Base-by-base conservation (phyloP, 306 rosid genomes). In the Lathyrus oleraceus region DNA sequence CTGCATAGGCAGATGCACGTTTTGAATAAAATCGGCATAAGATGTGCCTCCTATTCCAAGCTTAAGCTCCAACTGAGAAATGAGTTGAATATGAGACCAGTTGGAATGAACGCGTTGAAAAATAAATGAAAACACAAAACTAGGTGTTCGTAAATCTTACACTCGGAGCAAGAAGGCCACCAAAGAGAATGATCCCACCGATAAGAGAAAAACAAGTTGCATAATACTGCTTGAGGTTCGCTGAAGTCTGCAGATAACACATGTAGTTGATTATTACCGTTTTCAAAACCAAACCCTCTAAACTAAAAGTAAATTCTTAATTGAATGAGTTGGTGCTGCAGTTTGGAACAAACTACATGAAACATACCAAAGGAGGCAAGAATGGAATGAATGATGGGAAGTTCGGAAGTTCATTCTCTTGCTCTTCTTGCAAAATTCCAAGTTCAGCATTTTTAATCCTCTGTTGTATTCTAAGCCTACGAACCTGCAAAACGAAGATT, bases 41-140 rank as follows among this genome's bases (percentile, higher is more conserved):
- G 98, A 92, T 58, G 98, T 92, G 78, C 98, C 98, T 59, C 98
- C 98, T 20, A 93, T 36, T 73, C 98, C 98, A 78, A 93, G 86
- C 83, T 84, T 93, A 66, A 93, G 92, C 88, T 93, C 98, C 87
- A 93, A 81, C 98, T 93, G 86, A 66, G 48, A 81, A 66, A 76
- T 20, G 20, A 52, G 54, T 38, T 14, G 25, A 63, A 35, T 70
- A 61, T 60, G 70, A 28, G 70, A 25, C 42, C 39, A 39, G 54
- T 58, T 49, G 27, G 15, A 20, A 72, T 3, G 35, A 27, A 5
- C 16, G 54, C 35, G 54, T 74, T 62, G 48, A n/a, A 56, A 67
- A 45, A 42, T 67, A 67, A 47, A 75, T 35, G 35, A 52, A 59
- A 25, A 76, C 36, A 59, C 5, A 59, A 56, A 35, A 60, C 64